Percentiles rank a stretch among this genome's conserved stretches.
Conservation (phyloP, 768 basidiomycete species). For the Tylopilus intermedius region DNA sequence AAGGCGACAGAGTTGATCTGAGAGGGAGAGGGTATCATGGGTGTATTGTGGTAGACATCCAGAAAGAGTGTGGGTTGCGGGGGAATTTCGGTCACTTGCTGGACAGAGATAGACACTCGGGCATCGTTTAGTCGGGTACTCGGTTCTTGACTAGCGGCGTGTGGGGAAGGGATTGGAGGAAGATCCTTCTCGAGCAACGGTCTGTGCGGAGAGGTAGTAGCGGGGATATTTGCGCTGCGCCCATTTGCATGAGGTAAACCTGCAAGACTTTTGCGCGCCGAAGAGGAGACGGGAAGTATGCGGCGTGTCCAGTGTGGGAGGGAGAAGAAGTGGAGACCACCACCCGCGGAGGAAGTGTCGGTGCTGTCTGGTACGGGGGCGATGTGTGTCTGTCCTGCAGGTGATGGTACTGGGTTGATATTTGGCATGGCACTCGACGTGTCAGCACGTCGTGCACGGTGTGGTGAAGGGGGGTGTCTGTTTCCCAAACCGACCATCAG, state of each 20-base stretch:
- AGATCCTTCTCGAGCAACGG: slow-evolving; percentile 41
- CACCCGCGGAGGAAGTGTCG: slow-evolving; percentile 34
- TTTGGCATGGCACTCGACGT: slow-evolving; percentile 30
- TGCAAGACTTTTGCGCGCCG: slow-evolving; percentile 29
- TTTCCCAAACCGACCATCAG: slow-evolving; percentile 37
- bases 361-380: slow-evolving; percentile 41
- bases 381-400: slow-evolving; percentile 43
- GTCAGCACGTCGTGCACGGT: slow-evolving; percentile 20
- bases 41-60: slow-evolving; percentile 52
- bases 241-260: slow-evolving; percentile 20
- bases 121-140: slow-evolving; percentile 7
- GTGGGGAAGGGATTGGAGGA: slow-evolving; percentile 40
- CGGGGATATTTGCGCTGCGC: slow-evolving; percentile 21
- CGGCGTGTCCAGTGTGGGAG: slow-evolving; percentile 62
- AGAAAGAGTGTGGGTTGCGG: slow-evolving; percentile 55
- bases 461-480: slow-evolving; percentile 30
- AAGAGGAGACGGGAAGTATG: slow-evolving; percentile 30
- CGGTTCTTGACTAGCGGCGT: background rate
- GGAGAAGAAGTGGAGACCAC: slow-evolving; percentile 52
- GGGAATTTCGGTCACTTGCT: slow-evolving; percentile 27
- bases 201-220: slow-evolving; percentile 9
- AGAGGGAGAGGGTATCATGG: slow-evolving; percentile 37
- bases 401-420: slow-evolving; percentile 30
- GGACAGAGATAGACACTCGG: slow-evolving; percentile 17
- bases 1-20: slow-evolving; percentile 51